A percentile compares a stretch with the other conserved stretches of the same genome.
Evolutionary conservation across 2,329 filamentous ascomycete species (phyloP).

Genomic region (Aspergillus felis): DNA sequence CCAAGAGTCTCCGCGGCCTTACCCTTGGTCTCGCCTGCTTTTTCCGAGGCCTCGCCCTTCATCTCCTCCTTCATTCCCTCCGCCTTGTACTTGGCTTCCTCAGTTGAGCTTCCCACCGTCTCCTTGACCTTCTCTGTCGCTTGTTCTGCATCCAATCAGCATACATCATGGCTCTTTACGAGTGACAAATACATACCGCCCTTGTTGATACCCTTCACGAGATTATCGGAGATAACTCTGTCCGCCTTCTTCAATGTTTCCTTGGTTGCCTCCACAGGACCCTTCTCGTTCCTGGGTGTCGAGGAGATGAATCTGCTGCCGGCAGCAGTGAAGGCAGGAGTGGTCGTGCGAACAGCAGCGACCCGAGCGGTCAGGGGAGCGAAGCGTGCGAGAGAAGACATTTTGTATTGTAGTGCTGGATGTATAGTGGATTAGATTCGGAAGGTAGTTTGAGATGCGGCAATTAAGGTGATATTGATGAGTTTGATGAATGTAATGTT

Average conservation of each 20-base stretch:
- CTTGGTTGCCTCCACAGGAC: conserved; percentile 53
- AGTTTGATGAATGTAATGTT: neutral
- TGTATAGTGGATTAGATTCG: neutral
- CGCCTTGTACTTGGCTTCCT: conserved; percentile 47
- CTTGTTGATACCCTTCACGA: conserved; percentile 60
- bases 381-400: conserved; percentile 36
- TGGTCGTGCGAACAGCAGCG: conserved; percentile 9
- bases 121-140: conserved; percentile 45
- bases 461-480: neutral
- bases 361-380: conserved; percentile 26
- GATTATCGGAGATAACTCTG: conserved; percentile 51
- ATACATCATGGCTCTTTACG: neutral
- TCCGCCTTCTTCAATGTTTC: conserved; percentile 58
- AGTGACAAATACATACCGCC: conserved; percentile 47
- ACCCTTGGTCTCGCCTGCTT: conserved; percentile 10
- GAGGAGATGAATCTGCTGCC: conserved; percentile 48
- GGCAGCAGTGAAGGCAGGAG: conserved; percentile 12
- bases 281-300: conserved; percentile 47
- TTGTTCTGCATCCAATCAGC: conserved; percentile 42
- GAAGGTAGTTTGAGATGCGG: neutral
- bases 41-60: conserved; percentile 19
- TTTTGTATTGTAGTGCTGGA: conserved; percentile 11
- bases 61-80: conserved; percentile 31
- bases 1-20: conserved; percentile 13
- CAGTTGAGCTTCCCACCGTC: conserved; percentile 37